Conservation (phyloP, 108 stramenopile species). For the Pseudonitzschia delicatissima region DNA sequence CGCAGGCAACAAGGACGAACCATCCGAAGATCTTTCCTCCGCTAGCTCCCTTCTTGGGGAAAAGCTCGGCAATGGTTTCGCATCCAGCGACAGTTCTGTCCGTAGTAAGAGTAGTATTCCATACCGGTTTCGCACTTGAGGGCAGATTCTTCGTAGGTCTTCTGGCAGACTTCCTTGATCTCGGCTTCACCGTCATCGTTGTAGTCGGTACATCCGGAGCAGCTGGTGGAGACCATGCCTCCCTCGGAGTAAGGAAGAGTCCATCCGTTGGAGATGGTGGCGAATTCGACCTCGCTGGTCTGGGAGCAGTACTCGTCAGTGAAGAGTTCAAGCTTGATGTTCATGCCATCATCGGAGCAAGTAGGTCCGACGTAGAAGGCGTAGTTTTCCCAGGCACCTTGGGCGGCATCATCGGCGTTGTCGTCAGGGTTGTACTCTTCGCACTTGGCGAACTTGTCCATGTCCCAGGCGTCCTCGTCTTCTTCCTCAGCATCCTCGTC, state of each 20-base stretch:
- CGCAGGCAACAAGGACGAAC: slow-evolving; percentile 19
- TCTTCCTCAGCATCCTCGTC: slow-evolving; percentile 19
- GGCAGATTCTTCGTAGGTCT: slow-evolving; percentile 28
- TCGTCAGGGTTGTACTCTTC: slow-evolving; percentile 27
- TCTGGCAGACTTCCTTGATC: slow-evolving; percentile 33
- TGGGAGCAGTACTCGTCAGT: slow-evolving; percentile 26
- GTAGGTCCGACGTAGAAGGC: slow-evolving; percentile 39
- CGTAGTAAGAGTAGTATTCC: slow-evolving; percentile 30
- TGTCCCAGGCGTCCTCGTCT: slow-evolving; percentile 21
- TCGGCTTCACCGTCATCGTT: slow-evolving; percentile 32
- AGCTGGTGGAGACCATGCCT: slow-evolving; percentile 30
- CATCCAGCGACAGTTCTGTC: slow-evolving; percentile 21
- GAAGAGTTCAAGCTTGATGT: slow-evolving; percentile 35
- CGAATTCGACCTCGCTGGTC: slow-evolving; percentile 13
- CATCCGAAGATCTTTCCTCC: slow-evolving; percentile 43
- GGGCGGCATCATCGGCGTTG: slow-evolving; percentile 29
- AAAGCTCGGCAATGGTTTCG: slow-evolving; percentile 16
- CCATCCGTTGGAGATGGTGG: slow-evolving; percentile 36
- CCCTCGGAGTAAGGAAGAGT: slow-evolving; percentile 39
- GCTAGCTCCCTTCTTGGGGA: slow-evolving; percentile 8
- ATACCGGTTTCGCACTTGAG: slow-evolving; percentile 35
- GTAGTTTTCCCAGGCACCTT: slow-evolving; percentile 17
- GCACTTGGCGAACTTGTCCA: slow-evolving; percentile 31
- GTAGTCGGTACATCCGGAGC: slow-evolving; percentile 26
- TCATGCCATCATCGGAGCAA: slow-evolving; percentile 33